Conservation (phyloP, 2,329 filamentous ascomycete genomes). For the Aspergillus intermedius region DNA sequence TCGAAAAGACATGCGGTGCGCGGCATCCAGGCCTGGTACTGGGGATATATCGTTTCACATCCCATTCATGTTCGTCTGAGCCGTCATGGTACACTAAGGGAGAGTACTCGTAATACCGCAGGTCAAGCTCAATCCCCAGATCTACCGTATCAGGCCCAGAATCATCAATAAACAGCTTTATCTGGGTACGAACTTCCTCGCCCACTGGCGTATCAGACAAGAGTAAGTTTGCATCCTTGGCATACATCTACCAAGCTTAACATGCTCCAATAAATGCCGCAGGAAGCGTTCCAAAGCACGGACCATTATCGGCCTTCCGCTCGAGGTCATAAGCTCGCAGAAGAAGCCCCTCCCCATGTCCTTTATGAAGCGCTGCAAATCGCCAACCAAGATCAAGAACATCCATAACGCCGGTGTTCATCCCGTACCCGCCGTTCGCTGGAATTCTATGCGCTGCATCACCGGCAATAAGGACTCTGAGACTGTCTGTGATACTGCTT, state of each 20-base stretch:
- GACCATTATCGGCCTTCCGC: conserved; percentile 22
- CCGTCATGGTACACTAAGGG: conserved; percentile 10
- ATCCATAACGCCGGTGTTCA: conserved; percentile 34
- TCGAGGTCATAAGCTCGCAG: conserved; percentile 24
- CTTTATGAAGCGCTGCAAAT: conserved; percentile 21
- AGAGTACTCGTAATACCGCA: conserved; percentile 13
- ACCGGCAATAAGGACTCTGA: conserved; percentile 25
- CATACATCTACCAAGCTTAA: conserved; percentile 2
- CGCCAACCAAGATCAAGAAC: conserved; percentile 32
- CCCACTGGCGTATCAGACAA: neutral
- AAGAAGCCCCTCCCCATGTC: conserved; percentile 17
- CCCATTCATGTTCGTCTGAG: conserved; percentile 10
- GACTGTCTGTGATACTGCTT: conserved; percentile 12
- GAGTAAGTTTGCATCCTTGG: neutral
- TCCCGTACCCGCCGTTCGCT: conserved; percentile 33
- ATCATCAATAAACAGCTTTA: neutral
- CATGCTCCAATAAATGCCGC: conserved; percentile 7
- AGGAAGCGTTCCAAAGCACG: conserved; percentile 19
- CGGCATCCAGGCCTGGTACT: conserved; percentile 25
- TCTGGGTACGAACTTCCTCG: neutral
- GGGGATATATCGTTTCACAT: conserved; percentile 15
- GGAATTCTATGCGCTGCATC: conserved; percentile 30
- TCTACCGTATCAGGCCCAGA: conserved; percentile 11
- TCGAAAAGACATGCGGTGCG: conserved; percentile 27
- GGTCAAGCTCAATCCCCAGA: conserved; percentile 17